Evolutionary conservation across 495 filamentous ascomycete species (phyloP).

Genomic region (Podospora comata): DNA sequence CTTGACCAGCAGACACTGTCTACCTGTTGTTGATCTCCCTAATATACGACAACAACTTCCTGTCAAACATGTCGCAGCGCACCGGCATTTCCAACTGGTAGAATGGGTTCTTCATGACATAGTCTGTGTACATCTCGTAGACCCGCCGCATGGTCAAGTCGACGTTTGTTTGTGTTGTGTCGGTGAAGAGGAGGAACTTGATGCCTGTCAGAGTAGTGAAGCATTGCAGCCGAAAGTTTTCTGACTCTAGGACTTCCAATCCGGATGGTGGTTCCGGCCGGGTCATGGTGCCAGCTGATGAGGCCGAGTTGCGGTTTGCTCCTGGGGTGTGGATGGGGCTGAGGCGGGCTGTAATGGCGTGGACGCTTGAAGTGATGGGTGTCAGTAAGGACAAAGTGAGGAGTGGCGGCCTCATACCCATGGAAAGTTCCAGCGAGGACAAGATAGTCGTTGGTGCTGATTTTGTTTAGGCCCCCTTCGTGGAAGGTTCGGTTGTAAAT

Average conservation of each 20-base stretch:
- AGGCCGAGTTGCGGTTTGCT: conserved; percentile 35
- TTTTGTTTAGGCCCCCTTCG: conserved; percentile 71
- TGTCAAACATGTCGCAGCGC: conserved; percentile 88
- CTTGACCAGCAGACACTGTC: neutral
- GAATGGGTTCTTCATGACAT: conserved; percentile 99
- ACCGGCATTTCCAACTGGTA: conserved; percentile 98
- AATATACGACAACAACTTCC: conserved; percentile 72
- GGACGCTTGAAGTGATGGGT: conserved; percentile 53
- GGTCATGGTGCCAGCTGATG: conserved; percentile 48
- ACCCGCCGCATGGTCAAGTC: conserved; percentile 76
- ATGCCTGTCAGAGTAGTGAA: conserved; percentile 92
- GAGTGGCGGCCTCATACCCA: conserved; percentile 52
- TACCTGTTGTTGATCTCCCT: conserved; percentile 55
- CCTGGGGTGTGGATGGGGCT: conserved; percentile 51
- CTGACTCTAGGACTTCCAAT: conserved; percentile 85
- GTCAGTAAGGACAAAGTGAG: conserved; percentile 11
- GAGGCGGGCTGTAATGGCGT: conserved; percentile 84
- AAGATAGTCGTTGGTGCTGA: conserved; percentile 90
- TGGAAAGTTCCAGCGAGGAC: conserved; percentile 98
- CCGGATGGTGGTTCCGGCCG: conserved; percentile 62
- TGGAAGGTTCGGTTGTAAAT: conserved; percentile 94
- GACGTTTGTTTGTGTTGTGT: conserved; percentile 83
- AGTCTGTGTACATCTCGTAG: conserved; percentile 95
- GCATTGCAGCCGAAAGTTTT: conserved; percentile 89
- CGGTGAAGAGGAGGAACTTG: conserved; percentile 94